These are phyloP conservation scores for Solanum chacoense DNA, from an alignment of 305 asterid species.

Conservation along the genomic window DNA sequence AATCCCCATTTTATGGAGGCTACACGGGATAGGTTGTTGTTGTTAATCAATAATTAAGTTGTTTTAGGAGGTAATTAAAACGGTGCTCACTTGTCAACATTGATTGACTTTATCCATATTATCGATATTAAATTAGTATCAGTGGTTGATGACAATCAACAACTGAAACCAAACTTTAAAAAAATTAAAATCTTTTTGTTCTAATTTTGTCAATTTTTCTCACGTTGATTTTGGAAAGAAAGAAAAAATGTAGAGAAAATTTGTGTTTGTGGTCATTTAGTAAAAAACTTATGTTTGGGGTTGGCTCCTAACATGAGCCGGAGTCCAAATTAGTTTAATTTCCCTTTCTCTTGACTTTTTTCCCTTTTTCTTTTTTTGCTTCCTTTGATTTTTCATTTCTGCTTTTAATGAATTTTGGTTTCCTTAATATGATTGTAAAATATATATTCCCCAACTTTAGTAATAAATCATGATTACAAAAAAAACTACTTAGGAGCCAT, in stretches of 20 bases:
- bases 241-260: neutral
- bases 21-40: neutral
- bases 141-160: neutral
- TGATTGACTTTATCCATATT: neutral
- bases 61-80: neutral
- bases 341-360: neutral
- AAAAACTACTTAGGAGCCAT: neutral
- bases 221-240: neutral
- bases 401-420: neutral
- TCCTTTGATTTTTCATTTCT: neutral
- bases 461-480: neutral
- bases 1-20: neutral
- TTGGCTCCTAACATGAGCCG: neutral
- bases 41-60: neutral
- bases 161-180: neutral
- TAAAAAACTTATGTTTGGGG: neutral
- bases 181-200: neutral
- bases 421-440: neutral
- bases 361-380: neutral
- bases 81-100: neutral
- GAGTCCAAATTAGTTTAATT: neutral
- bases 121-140: neutral
- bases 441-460: neutral
- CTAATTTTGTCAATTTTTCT: neutral
- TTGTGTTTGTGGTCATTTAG: neutral